phyloP scores from a whole-genome alignment of 345 rosid species.

The Mallotus nudiflorus region DNA sequence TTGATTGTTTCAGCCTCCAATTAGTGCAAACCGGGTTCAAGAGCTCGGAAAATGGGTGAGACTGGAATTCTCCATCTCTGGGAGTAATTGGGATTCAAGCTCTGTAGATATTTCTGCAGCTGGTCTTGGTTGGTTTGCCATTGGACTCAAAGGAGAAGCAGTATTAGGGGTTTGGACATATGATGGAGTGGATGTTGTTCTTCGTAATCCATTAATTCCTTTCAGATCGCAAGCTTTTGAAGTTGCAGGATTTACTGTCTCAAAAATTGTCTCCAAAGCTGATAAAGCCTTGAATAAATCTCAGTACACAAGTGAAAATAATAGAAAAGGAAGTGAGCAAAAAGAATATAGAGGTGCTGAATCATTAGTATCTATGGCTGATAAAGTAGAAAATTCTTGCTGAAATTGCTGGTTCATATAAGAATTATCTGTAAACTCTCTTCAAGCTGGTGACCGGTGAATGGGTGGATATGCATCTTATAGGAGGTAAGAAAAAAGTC shows the following conservation, averaged over 20 bases:
- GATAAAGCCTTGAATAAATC: slow-evolving; percentile 61
- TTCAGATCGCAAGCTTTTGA: slow-evolving; percentile 66
- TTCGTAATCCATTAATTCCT: slow-evolving; percentile 71
- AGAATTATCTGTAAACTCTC: neutral
- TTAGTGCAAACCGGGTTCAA: slow-evolving; percentile 67
- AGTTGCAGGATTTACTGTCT: slow-evolving; percentile 81
- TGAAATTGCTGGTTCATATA: neutral
- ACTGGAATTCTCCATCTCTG: slow-evolving; percentile 56
- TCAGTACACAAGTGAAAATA: slow-evolving; percentile 41
- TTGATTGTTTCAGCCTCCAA: slow-evolving; percentile 65
- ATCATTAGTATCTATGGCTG: slow-evolving; percentile 1
- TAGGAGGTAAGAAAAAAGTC: no score
- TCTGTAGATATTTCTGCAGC: slow-evolving; percentile 78
- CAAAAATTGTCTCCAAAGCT: slow-evolving; percentile 81
- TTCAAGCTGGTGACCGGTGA: no score
- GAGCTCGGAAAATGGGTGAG: slow-evolving; percentile 87
- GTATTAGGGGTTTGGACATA: slow-evolving; percentile 78
- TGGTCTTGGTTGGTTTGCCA: slow-evolving; percentile 88
- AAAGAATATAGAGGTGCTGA: slow-evolving; percentile 22
- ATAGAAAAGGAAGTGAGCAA: slow-evolving; percentile 37
- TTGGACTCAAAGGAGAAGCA: slow-evolving; percentile 84
- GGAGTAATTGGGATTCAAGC: slow-evolving; percentile 78
- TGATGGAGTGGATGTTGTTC: slow-evolving; percentile 68
- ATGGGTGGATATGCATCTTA: no score
- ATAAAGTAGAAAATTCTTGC: neutral